Base-by-base conservation (phyloP, 352 stramenopile genomes). In the Globisporangium orthogonon region DNA sequence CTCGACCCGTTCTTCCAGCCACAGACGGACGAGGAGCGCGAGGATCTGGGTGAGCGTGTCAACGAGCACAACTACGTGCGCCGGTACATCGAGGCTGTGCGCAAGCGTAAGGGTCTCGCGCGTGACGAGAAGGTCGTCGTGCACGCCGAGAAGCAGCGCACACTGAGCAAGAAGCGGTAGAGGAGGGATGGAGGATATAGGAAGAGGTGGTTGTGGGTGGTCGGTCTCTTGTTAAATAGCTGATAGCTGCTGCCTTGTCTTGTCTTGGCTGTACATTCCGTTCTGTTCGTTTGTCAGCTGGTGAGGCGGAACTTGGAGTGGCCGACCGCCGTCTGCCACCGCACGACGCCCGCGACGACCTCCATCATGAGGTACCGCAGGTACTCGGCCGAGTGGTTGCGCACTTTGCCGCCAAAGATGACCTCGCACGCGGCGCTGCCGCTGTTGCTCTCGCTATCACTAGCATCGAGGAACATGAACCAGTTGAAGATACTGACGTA, bases 1-100 rank as follows among this genome's bases (percentile, higher is more conserved):
- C 90, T 97, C 70, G 94, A 98, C 58, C 96, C 96, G 6, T 99
- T 98, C 69, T 98, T 97, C 78, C 94, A 97, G 61, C 94, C 95
- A 30, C 95, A 91, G 50, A 98, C 94, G 2, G 83, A 97, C 60
- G 92, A 98, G 55, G 95, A 99, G 71, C 84, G 94, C 50, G 95
- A 98, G 72, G 96, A 98, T 60, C 97, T 91, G 67, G 94, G 94
- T 41, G 94, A 98, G 71, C 76, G 76, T 37, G 70, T 94, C 13
- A 87, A 93, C 65, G 89, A 94, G 61, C 91, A 96, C 67, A 99
- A 98, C 63, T 91, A 87, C 54, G 95, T 97, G 30, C 75, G 96
- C 51, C 87, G 92, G 50, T 97, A 97, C 66, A 97, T 99, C 63
- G 90, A 98, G 41, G 81, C 85, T 9, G 86, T 98, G 35, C 88